phyloP scores from a whole-genome alignment of 306 rosid species.

The Corylus heterophylla region DNA sequence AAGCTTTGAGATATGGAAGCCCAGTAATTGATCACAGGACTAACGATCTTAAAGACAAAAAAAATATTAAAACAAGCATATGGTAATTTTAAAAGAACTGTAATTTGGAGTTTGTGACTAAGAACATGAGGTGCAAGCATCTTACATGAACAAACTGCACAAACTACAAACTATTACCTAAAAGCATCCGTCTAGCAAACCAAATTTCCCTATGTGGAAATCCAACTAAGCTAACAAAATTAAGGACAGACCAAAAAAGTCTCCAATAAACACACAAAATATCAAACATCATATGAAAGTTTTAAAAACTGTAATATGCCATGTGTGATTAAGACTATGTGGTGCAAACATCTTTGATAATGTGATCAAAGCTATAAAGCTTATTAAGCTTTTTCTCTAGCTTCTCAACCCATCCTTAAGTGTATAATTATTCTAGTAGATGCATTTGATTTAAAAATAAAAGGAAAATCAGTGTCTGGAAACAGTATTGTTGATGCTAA shows the following conservation, averaged over 20 bases:
- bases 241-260: not conserved
- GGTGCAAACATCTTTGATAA: not conserved
- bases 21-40: not conserved
- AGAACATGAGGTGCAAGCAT: not conserved
- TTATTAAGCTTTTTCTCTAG: not conserved
- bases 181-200: not conserved
- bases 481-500: constrained; percentile 19
- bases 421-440: constrained; percentile 8
- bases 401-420: not conserved
- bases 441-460: not conserved
- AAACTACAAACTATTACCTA: no score
- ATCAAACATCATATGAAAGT: no score
- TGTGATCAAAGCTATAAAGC: not conserved
- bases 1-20: not conserved
- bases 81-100: not conserved
- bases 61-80: not conserved
- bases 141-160: not conserved
- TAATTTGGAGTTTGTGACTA: not conserved
- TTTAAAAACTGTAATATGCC: no score
- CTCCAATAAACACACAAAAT: not conserved
- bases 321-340: no score
- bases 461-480: not conserved
- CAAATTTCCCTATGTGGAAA: not conserved
- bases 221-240: not conserved
- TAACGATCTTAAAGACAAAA: not conserved